Percentiles rank a stretch among this genome's conserved stretches.
Evolutionary conservation across 768 basidiomycete species (phyloP).

Genomic region (Wakefieldia striispora): DNA sequence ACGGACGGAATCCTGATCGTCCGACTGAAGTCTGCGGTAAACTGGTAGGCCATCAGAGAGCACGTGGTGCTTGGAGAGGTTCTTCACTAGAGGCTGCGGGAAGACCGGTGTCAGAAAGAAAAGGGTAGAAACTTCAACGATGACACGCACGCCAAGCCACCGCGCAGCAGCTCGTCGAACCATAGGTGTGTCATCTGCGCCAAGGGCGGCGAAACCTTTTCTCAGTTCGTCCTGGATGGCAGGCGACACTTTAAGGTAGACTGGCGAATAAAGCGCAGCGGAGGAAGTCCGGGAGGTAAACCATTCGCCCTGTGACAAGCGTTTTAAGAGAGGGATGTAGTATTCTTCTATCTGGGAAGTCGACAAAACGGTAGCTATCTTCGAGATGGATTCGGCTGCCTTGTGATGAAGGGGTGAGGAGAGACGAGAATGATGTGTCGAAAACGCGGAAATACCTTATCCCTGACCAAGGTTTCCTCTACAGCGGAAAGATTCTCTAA

Average conservation of each 20-base stretch:
- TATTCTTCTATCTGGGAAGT: constrained; percentile 80
- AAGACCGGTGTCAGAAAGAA: constrained; percentile 11
- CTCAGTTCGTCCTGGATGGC: constrained; percentile 83
- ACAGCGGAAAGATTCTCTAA: constrained; percentile 95
- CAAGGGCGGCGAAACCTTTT: constrained; percentile 77
- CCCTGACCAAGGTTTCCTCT: constrained; percentile 96
- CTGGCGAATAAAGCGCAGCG: constrained; percentile 88
- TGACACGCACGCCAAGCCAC: constrained; percentile 84
- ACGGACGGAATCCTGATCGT: constrained; percentile 98
- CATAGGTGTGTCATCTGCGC: constrained; percentile 97
- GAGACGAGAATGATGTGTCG: background rate
- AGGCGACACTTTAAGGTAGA: constrained; percentile 77
- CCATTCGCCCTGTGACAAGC: constrained; percentile 94
- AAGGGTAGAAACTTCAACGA: background rate
- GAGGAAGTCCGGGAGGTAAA: constrained; percentile 97
- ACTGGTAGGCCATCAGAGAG: constrained; percentile 86
- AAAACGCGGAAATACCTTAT: constrained; percentile 66
- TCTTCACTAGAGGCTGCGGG: constrained; percentile 70
- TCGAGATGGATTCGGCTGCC: constrained; percentile 96
- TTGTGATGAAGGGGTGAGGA: constrained; percentile 33
- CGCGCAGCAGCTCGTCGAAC: constrained; percentile 94
- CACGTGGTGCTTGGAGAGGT: constrained; percentile 77
- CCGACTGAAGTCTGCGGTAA: constrained; percentile 89
- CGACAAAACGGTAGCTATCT: constrained; percentile 76
- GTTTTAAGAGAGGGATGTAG: constrained; percentile 88